Evolutionary conservation across 495 filamentous ascomycete species (phyloP).

Genomic region (Penicillium verhagenii): DNA sequence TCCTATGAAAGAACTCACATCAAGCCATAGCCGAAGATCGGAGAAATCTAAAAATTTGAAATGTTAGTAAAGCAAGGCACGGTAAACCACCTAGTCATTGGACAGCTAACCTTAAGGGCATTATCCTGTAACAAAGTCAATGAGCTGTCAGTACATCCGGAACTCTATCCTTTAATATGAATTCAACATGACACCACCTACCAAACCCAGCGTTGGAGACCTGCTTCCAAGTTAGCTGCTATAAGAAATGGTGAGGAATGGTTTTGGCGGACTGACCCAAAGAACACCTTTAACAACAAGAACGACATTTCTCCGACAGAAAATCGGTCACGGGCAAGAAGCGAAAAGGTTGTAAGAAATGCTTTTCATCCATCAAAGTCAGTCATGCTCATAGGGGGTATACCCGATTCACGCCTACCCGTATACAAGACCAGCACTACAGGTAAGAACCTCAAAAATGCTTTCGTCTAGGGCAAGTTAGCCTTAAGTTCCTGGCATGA

Average conservation of each 20-base stretch:
- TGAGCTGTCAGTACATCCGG: conserved; percentile 39
- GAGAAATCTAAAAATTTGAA: conserved; percentile 48
- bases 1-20: conserved; percentile 33
- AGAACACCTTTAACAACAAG: conserved; percentile 81
- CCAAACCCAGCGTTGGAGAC: conserved; percentile 79
- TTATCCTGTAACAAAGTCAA: conserved; percentile 52
- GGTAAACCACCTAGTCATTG: conserved; percentile 38
- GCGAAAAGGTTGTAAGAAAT: conserved; percentile 88
- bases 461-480: conserved; percentile 63
- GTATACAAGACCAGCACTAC: conserved; percentile 83
- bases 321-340: conserved; percentile 77
- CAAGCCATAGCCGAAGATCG: conserved; percentile 46
- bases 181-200: conserved; percentile 47
- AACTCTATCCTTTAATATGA: conserved; percentile 6
- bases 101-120: conserved; percentile 44
- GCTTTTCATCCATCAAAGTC: conserved; percentile 47
- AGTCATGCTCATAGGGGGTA: conserved; percentile 12
- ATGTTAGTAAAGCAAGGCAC: conserved; percentile 39
- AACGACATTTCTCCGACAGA: conserved; percentile 76
- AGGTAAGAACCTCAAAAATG: conserved; percentile 86
- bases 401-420: conserved; percentile 40
- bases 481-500: conserved; percentile 24
- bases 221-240: conserved; percentile 43
- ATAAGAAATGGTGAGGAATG: conserved; percentile 28
- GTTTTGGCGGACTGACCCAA: conserved; percentile 54